Evolutionary conservation across 495 filamentous ascomycete genomes (phyloP), one percentile per base, ranked within the genome.

Genomic region (Chaetomium cochliodes): DNA sequence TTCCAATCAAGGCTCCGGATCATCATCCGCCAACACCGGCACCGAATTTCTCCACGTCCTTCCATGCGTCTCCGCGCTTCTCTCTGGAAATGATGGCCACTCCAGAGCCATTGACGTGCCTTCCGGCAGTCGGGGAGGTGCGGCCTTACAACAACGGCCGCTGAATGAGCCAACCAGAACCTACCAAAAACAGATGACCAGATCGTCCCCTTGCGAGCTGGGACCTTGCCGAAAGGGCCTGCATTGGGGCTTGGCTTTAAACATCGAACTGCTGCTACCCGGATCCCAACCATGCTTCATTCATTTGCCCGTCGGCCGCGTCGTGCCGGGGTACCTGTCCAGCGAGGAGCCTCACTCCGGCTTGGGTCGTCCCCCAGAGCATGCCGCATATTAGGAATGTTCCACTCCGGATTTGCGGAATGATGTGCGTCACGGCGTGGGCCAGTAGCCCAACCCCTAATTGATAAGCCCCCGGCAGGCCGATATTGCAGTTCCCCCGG

Each of bases 1-100:
- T 60, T 64, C 71, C 71, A 73, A 73, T 73, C 71, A 73, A 13
- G 42, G 20, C 7, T 46, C 15, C 18, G 57, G 46, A 65, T 62
- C 42, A 5, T 65, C 60, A 44, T 23, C 47, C 59, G 58, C 54
- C 59, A 64, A 18, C 46, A 53, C 46, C 12, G 46, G 65, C 66
- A 33, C 49, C 54, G 54, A 58, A 46, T 64, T 62, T 22, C 58
- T 62, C 47, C 55, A 69, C 25, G 51, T 41, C 64, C 49, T 64
- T 66, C 57, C 37, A 57, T 63, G 63, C 64, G 56, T 62, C 55
- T 52, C 58, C 54, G 49, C 44, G 23, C 49, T 30, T 41, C 58
- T 39, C 44, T 42, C 44, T 64, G 30, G 62, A 53, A 61, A 59
- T 54, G 57, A 56, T 54, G 52, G 37, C 44, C 18, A 20, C 54